A percentile compares a stretch with the other conserved stretches of the same genome.
These are phyloP conservation scores for Aureobasidium sp. DNA, from an alignment of 2,329 filamentous ascomycete genomes.

Conservation along the genomic window DNA sequence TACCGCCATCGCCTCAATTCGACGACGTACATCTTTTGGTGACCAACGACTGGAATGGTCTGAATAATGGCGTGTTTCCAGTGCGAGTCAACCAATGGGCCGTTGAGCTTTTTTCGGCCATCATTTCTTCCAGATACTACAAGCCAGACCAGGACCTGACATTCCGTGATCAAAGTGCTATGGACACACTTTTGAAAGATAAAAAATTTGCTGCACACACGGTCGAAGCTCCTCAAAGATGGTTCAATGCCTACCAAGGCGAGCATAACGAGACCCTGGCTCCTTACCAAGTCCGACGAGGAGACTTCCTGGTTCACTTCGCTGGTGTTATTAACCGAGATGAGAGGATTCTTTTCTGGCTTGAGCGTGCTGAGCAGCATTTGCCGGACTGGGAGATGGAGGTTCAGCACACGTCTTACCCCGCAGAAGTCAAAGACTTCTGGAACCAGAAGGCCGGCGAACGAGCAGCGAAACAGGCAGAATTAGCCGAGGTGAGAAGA, in stretches of 20 bases:
- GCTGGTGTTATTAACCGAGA: slow-evolving; percentile 32
- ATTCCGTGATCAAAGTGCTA: slow-evolving; percentile 38
- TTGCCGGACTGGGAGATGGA: slow-evolving; percentile 35
- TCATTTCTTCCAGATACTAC: slow-evolving; percentile 35
- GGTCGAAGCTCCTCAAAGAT: slow-evolving; percentile 31
- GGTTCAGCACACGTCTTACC: slow-evolving; percentile 31
- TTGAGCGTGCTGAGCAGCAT: slow-evolving; percentile 32
- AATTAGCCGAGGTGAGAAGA: slow-evolving; percentile 19
- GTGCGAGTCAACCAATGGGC: slow-evolving; percentile 35
- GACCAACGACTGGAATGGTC: slow-evolving; percentile 35
- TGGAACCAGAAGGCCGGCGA: slow-evolving; percentile 23
- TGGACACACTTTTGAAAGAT: slow-evolving; percentile 31
- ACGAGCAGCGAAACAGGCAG: slow-evolving; percentile 7
- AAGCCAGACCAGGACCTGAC: slow-evolving; percentile 29
- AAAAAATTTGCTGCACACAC: slow-evolving; percentile 8
- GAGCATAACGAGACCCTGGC: slow-evolving; percentile 33
- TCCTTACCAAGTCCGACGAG: slow-evolving; percentile 32
- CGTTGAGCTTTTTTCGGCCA: slow-evolving; percentile 34
- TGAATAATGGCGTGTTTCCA: slow-evolving; percentile 40
- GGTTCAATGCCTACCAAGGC: slow-evolving; percentile 40
- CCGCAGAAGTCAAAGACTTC: slow-evolving; percentile 31
- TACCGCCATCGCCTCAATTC: slow-evolving; percentile 31
- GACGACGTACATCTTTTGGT: slow-evolving; percentile 34
- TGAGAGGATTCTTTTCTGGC: slow-evolving; percentile 33
- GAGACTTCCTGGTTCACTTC: slow-evolving; percentile 40